Conservation (phyloP, 768 basidiomycete species). For the Trametes sanguinea region DNA sequence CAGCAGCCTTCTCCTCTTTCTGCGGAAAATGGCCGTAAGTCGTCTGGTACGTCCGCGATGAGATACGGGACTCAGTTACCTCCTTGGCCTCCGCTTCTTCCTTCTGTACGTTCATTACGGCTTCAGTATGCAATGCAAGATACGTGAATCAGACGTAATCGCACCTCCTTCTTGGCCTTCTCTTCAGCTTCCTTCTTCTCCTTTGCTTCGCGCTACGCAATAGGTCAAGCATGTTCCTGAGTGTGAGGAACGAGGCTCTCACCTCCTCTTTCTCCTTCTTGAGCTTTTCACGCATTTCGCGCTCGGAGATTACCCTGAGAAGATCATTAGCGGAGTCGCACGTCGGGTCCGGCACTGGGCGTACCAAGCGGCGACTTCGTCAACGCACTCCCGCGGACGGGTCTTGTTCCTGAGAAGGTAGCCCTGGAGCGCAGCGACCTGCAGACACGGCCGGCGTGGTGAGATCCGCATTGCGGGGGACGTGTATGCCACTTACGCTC, state of each 20-base stretch:
- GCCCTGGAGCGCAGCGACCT: slow-evolving; percentile 85
- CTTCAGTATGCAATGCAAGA: not conserved
- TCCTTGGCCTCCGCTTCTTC: slow-evolving; percentile 48
- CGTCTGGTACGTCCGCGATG: not conserved
- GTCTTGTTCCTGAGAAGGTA: slow-evolving; percentile 90
- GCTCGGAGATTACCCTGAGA: slow-evolving; percentile 65
- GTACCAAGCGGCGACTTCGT: slow-evolving; percentile 75
- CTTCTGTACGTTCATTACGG: slow-evolving; percentile 33
- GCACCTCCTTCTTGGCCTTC: slow-evolving; percentile 51
- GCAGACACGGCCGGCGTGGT: slow-evolving; percentile 10
- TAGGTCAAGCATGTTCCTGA: slow-evolving; percentile 12
- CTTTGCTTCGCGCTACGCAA: slow-evolving; percentile 68
- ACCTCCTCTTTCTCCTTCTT: slow-evolving; percentile 78
- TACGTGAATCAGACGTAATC: slow-evolving; percentile 21
- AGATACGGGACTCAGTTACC: slow-evolving; percentile 11
- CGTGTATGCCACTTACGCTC: slow-evolving; percentile 55
- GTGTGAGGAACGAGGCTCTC: slow-evolving; percentile 12
- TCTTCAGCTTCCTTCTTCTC: slow-evolving; percentile 80
- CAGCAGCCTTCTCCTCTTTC: slow-evolving; percentile 26
- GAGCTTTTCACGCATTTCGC: slow-evolving; percentile 80
- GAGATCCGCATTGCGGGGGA: slow-evolving; percentile 7
- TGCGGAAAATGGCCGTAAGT: slow-evolving; percentile 10
- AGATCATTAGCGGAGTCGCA: not conserved
- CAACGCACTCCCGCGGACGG: slow-evolving; percentile 82
- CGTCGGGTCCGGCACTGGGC: slow-evolving; percentile 16